A percentile compares a stretch with the other conserved stretches of the same genome.
phyloP scores from a whole-genome alignment of 106 monocot species.

The Vanilla planifolia region DNA sequence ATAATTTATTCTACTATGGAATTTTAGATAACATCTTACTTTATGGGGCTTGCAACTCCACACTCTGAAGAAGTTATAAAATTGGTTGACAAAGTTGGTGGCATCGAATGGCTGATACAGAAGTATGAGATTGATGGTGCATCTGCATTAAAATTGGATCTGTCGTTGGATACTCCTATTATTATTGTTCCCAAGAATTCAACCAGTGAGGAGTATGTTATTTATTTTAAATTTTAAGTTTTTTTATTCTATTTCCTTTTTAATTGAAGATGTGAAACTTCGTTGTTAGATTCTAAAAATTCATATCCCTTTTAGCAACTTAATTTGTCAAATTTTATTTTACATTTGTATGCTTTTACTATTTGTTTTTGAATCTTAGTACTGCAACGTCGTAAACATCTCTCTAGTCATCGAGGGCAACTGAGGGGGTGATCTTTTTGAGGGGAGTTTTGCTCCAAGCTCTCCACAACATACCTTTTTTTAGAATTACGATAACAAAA shows the following conservation, averaged over 20 bases:
- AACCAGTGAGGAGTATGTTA: conserved; percentile 66
- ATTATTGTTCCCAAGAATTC: conserved; percentile 77
- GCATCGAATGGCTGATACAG: conserved; percentile 85
- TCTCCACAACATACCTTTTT: no score
- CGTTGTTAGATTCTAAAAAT: no score
- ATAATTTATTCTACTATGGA: neutral
- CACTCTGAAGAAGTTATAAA: conserved; percentile 93
- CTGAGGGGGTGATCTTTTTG: no score
- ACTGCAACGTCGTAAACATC: no score
- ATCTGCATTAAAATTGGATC: conserved; percentile 66
- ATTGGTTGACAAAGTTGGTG: conserved; percentile 95
- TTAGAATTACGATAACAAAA: no score
- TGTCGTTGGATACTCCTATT: conserved; percentile 84
- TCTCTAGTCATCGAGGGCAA: no score
- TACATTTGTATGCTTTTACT: no score
- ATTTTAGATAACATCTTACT: conserved; percentile 79
- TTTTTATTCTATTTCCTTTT: neutral
- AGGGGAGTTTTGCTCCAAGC: no score
- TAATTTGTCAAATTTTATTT: no score
- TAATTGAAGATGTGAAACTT: no score
- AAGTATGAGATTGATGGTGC: conserved; percentile 95
- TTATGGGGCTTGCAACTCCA: conserved; percentile 94
- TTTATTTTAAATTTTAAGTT: neutral
- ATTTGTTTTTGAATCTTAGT: no score
- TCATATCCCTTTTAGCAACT: no score